A percentile compares a stretch with the other conserved stretches of the same genome.
phyloP scores from a whole-genome alignment of 2,329 filamentous ascomycete species.

The Ophiostoma australiae region DNA sequence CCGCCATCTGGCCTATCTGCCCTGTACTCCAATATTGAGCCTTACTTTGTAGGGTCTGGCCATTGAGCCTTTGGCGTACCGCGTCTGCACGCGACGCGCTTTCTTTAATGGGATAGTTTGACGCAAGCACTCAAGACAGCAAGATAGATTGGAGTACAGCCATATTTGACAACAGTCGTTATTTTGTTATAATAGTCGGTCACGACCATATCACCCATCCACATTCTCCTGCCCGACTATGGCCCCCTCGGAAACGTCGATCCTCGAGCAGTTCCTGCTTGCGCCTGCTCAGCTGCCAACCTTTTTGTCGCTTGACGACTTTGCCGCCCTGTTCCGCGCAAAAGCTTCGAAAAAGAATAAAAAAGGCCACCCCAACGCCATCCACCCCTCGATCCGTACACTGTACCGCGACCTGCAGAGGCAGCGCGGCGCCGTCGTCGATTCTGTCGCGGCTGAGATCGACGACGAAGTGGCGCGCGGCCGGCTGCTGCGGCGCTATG shows the following conservation, averaged over 20 bases:
- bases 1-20: neutral
- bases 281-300: constrained; percentile 68
- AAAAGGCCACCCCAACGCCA: neutral
- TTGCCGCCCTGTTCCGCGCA: constrained; percentile 66
- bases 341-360: neutral
- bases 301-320: constrained; percentile 68
- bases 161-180: neutral
- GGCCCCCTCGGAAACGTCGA: constrained; percentile 53
- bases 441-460: constrained; percentile 62
- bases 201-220: neutral
- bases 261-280: constrained; percentile 74
- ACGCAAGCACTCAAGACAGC: neutral
- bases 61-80: constrained; percentile 13
- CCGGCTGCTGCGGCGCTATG: constrained; percentile 52
- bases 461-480: constrained; percentile 58
- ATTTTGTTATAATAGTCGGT: neutral
- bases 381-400: constrained; percentile 53
- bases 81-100: constrained; percentile 24
- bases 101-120: constrained; percentile 3
- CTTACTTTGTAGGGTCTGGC: neutral
- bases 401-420: constrained; percentile 77
- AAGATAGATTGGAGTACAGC: neutral
- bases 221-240: neutral
- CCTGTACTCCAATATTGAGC: neutral
- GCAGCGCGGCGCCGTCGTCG: constrained; percentile 64